Percentiles rank a stretch among this genome's conserved stretches.
These are phyloP conservation scores for Thalassiosira pacifica DNA, from an alignment of 352 stramenopile species.

Conservation along the genomic window DNA sequence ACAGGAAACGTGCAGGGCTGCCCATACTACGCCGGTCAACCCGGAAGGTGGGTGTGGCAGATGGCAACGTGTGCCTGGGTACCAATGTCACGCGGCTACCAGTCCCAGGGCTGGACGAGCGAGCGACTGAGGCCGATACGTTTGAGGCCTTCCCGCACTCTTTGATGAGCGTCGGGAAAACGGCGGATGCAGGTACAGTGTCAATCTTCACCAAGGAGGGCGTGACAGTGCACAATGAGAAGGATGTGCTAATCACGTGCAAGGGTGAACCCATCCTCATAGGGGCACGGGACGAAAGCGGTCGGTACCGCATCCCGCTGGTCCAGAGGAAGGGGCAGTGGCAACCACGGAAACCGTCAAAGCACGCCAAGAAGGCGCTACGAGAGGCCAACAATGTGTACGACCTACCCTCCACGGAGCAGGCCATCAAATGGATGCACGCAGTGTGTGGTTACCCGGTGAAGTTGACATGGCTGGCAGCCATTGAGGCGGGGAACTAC, in stretches of 20 bases:
- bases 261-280: constrained; percentile 47
- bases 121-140: constrained; percentile 26
- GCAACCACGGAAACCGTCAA: constrained; percentile 27
- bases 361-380: not conserved
- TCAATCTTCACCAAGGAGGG: constrained; percentile 47
- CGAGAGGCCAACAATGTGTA: not conserved
- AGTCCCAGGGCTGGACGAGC: not conserved
- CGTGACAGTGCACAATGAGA: constrained; percentile 35
- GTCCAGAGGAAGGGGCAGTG: constrained; percentile 38
- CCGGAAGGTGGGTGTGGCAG: constrained; percentile 30
- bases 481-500: too few species aligned
- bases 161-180: constrained; percentile 16
- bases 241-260: constrained; percentile 48
- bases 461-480: too few species aligned
- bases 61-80: constrained; percentile 21
- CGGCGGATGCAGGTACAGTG: constrained; percentile 24
- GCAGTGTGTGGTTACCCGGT: too few species aligned
- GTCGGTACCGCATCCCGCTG: constrained; percentile 37
- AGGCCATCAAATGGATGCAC: too few species aligned
- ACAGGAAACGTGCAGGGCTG: not conserved
- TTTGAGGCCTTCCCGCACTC: constrained; percentile 32
- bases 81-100: constrained; percentile 16
- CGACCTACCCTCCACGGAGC: too few species aligned
- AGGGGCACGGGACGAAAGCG: constrained; percentile 31
- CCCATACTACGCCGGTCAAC: not conserved